phyloP scores from a whole-genome alignment of 495 filamentous ascomycete species.

The Talaromyces proteolyticus region DNA sequence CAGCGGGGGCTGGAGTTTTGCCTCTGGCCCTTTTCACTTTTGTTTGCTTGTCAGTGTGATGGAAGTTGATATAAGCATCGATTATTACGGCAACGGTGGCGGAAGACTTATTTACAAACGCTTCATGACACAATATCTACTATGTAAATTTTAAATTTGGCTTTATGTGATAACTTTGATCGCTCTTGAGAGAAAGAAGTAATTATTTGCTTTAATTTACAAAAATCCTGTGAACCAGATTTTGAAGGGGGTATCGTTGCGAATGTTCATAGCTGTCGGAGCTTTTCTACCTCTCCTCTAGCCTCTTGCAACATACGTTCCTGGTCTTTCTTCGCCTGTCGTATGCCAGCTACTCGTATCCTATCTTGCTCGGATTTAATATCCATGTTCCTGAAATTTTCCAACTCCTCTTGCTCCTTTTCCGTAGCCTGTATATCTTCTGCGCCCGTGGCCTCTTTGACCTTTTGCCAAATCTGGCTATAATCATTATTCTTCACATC shows the following conservation, averaged over 20 bases:
- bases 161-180: constrained; percentile 6
- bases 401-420: constrained; percentile 54
- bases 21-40: neutral
- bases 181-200: constrained; percentile 6
- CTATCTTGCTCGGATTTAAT: constrained; percentile 47
- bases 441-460: constrained; percentile 66
- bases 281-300: constrained; percentile 37
- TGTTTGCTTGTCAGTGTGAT: neutral
- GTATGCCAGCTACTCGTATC: constrained; percentile 46
- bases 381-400: constrained; percentile 52
- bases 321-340: constrained; percentile 54
- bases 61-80: neutral
- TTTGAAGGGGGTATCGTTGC: neutral
- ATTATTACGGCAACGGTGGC: too few relatives aligned
- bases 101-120: neutral
- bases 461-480: constrained; percentile 57
- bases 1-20: neutral
- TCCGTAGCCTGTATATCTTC: constrained; percentile 49
- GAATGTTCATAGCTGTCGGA: constrained; percentile 21
- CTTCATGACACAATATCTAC: neutral
- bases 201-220: constrained; percentile 8
- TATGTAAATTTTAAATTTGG: neutral
- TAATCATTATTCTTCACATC: constrained; percentile 30
- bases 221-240: too few relatives aligned
- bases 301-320: constrained; percentile 59